A percentile compares a stretch with the other conserved stretches of the same genome.
These are phyloP conservation scores for Colletotrichum caudatum DNA, from an alignment of 2,329 filamentous ascomycete species.

Conservation along the genomic window DNA sequence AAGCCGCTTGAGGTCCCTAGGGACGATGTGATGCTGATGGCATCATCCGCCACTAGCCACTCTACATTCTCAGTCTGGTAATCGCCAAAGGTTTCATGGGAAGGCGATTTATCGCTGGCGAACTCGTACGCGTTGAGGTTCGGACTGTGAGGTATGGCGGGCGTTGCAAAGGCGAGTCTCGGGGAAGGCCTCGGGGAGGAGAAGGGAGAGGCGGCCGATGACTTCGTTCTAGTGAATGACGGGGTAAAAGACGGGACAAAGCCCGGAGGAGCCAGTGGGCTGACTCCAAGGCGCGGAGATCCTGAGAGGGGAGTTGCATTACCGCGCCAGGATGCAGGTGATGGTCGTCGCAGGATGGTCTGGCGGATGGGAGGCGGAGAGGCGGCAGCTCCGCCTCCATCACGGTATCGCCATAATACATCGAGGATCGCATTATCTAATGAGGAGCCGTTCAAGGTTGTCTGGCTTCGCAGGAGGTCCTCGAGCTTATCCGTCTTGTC, in stretches of 20 bases:
- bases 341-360: slow-evolving; percentile 89
- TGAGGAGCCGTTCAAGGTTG: slow-evolving; percentile 77
- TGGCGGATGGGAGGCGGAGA: slow-evolving; percentile 89
- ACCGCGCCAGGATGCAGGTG: slow-evolving; percentile 92
- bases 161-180: slow-evolving; percentile 88
- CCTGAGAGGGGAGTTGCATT: slow-evolving; percentile 84
- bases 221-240: slow-evolving; percentile 81
- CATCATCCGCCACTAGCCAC: slow-evolving; percentile 94
- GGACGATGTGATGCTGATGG: slow-evolving; percentile 83
- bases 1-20: slow-evolving; percentile 75
- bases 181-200: slow-evolving; percentile 94
- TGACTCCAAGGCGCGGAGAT: slow-evolving; percentile 84
- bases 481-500: slow-evolving; percentile 91
- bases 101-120: slow-evolving; percentile 81
- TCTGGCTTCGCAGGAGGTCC: slow-evolving; percentile 84
- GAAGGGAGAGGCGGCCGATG: slow-evolving; percentile 87
- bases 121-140: slow-evolving; percentile 96
- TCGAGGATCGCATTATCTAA: slow-evolving; percentile 93
- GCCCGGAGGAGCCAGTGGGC: slow-evolving; percentile 85
- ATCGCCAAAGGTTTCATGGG: slow-evolving; percentile 89
- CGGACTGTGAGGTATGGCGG: slow-evolving; percentile 92
- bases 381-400: slow-evolving; percentile 71
- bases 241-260: slow-evolving; percentile 86
- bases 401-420: slow-evolving; percentile 87
- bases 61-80: slow-evolving; percentile 95